Conservation (phyloP, 805 yeast species). For the Metschnikowia gruessii region DNA sequence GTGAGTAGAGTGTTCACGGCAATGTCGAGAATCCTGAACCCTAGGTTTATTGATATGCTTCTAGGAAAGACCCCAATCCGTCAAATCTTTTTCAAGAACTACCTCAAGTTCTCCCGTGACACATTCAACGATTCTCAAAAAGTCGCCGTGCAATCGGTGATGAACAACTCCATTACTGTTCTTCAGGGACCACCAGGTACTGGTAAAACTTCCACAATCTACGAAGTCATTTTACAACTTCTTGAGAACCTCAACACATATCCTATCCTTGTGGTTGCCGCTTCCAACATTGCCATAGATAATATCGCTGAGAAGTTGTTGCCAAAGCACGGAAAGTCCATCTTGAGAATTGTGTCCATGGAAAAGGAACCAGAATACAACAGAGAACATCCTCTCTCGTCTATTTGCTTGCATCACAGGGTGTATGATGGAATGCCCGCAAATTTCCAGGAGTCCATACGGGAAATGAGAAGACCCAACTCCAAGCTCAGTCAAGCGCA, state of each 20-base stretch:
- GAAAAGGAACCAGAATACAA: conserved; percentile 63
- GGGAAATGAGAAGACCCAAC: conserved; percentile 37
- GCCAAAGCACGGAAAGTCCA: conserved; percentile 46
- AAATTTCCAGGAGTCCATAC: conserved; percentile 40
- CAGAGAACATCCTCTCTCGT: conserved; percentile 52
- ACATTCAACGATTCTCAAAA: conserved; percentile 58
- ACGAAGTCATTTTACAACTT: conserved; percentile 49
- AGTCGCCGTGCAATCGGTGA: conserved; percentile 48
- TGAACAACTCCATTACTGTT: conserved; percentile 48
- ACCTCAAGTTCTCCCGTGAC: conserved; percentile 47
- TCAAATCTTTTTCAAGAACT: conserved; percentile 57
- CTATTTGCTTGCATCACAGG: conserved; percentile 63
- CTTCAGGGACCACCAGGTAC: conserved; percentile 46
- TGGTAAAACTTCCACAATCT: conserved; percentile 45
- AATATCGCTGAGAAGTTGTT: conserved; percentile 69
- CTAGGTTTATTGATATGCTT: conserved; percentile 50
- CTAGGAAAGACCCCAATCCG: conserved; percentile 53
- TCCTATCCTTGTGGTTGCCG: conserved; percentile 72
- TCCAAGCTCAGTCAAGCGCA: conserved; percentile 31
- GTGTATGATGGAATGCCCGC: conserved; percentile 49
- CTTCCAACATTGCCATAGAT: conserved; percentile 73
- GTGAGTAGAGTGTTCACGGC: conserved; percentile 62
- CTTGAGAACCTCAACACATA: conserved; percentile 52
- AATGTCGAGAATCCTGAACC: conserved; percentile 57
- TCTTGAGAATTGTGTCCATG: conserved; percentile 56